These are phyloP conservation scores for Petunia axillaris DNA, from an alignment of 257 asterid genomes.

Conservation along the genomic window DNA sequence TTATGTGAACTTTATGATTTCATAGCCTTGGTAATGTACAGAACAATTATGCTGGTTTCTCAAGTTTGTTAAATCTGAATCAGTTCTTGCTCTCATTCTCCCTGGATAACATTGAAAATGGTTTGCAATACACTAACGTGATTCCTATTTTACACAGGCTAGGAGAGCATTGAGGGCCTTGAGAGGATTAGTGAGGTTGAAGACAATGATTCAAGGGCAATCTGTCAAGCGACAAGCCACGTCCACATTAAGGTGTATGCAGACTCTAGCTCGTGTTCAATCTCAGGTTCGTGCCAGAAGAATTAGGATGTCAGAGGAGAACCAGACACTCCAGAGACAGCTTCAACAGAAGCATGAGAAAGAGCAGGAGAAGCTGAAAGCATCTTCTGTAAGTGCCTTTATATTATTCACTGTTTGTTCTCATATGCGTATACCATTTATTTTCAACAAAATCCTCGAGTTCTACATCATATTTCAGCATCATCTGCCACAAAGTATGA, in stretches of 20 bases:
- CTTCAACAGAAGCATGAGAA: slow-evolving; percentile 67
- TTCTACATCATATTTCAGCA: background rate
- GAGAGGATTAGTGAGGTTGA: slow-evolving; percentile 72
- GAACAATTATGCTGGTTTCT: background rate
- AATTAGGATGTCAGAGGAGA: slow-evolving; percentile 62
- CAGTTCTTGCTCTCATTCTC: background rate
- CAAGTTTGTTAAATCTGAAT: background rate
- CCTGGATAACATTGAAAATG: background rate
- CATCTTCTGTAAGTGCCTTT: slow-evolving; percentile 54
- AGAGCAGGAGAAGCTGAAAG: slow-evolving; percentile 58
- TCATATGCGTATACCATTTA: background rate
- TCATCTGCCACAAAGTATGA: background rate
- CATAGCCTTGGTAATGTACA: background rate
- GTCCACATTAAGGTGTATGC: slow-evolving; percentile 68
- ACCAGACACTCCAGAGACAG: slow-evolving; percentile 66
- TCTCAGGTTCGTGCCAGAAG: slow-evolving; percentile 70
- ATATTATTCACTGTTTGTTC: background rate
- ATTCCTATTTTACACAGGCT: slow-evolving; percentile 49
- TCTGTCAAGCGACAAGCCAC: slow-evolving; percentile 68
- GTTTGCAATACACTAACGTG: background rate
- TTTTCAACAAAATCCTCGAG: background rate
- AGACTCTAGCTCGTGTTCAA: slow-evolving; percentile 70
- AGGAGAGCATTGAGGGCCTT: slow-evolving; percentile 70
- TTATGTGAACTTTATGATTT: background rate
- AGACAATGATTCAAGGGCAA: slow-evolving; percentile 61